These are phyloP conservation scores for Solanum bulbocastanum DNA, from an alignment of 257 asterid species.

Conservation along the genomic window DNA sequence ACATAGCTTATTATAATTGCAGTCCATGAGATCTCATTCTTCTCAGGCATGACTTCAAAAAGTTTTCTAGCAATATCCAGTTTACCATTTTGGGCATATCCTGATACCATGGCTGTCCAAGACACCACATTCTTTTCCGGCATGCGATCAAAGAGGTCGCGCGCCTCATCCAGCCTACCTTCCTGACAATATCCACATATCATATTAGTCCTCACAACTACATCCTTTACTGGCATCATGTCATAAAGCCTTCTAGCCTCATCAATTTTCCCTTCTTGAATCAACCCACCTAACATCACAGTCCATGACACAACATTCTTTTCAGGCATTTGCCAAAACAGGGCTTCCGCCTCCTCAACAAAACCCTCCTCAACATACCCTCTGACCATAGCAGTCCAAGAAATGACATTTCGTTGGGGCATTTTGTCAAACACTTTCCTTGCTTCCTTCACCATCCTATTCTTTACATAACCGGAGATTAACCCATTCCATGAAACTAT, in stretches of 20 bases:
- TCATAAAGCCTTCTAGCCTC: slow-evolving; percentile 45
- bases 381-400: slow-evolving; percentile 67
- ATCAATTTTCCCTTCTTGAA: slow-evolving; percentile 34
- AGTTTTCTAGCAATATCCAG: slow-evolving; percentile 64
- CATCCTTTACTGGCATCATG: slow-evolving; percentile 60
- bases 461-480: slow-evolving; percentile 57
- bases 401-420: slow-evolving; percentile 54
- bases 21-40: slow-evolving; percentile 72
- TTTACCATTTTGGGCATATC: slow-evolving; percentile 53
- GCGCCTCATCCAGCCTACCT: slow-evolving; percentile 55
- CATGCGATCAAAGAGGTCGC: slow-evolving; percentile 53
- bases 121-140: slow-evolving; percentile 45
- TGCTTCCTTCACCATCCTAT: slow-evolving; percentile 56
- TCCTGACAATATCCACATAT: slow-evolving; percentile 56
- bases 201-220: slow-evolving; percentile 56
- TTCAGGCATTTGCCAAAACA: slow-evolving; percentile 67
- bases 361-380: slow-evolving; percentile 56
- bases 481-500: slow-evolving; percentile 75
- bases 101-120: slow-evolving; percentile 70
- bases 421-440: slow-evolving; percentile 45
- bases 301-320: slow-evolving; percentile 72
- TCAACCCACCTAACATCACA: slow-evolving; percentile 65
- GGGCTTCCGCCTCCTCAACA: slow-evolving; percentile 42
- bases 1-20: slow-evolving; percentile 59
- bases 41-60: slow-evolving; percentile 81